Conservation (phyloP, 768 basidiomycete species). For the Pleurotus salmoneostramineus region DNA sequence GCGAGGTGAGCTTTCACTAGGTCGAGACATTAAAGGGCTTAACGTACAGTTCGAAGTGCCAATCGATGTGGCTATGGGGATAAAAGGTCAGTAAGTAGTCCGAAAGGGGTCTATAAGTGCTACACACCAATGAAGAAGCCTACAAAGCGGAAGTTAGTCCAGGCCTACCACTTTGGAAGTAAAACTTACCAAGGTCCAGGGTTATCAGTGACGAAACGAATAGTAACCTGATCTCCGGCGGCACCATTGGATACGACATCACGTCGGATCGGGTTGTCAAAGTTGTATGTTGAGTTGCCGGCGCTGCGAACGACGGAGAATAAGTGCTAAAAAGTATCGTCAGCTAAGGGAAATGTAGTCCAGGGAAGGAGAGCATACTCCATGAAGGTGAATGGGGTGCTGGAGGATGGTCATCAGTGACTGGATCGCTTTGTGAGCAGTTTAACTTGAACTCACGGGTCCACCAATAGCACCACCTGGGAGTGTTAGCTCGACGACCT, state of each 20-base stretch:
- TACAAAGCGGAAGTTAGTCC: not conserved
- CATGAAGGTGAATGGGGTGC: constrained; percentile 41
- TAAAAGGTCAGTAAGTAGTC: not conserved
- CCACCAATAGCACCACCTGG: constrained; percentile 18
- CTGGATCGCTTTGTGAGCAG: not conserved
- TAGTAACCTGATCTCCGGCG: constrained; percentile 31
- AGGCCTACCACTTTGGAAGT: not conserved
- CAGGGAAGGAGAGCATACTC: constrained; percentile 20
- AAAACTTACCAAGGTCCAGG: constrained; percentile 42
- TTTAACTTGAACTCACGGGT: constrained; percentile 17
- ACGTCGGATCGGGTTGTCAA: constrained; percentile 45
- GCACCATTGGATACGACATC: constrained; percentile 40
- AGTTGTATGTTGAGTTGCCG: constrained; percentile 29
- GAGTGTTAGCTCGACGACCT: constrained; percentile 33
- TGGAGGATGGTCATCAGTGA: constrained; percentile 9
- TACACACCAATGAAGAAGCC: constrained; percentile 5
- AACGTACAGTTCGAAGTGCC: constrained; percentile 7
- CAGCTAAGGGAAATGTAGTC: not conserved
- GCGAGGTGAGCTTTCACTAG: not conserved
- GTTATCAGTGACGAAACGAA: constrained; percentile 60
- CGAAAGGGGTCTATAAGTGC: no score
- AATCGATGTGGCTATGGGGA: constrained; percentile 4
- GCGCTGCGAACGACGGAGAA: constrained; percentile 36
- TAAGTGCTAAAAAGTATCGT: constrained; percentile 22
- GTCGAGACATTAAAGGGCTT: not conserved